phyloP scores from a whole-genome alignment of 2,329 filamentous ascomycete genomes.

The Epichloe hybrida region DNA sequence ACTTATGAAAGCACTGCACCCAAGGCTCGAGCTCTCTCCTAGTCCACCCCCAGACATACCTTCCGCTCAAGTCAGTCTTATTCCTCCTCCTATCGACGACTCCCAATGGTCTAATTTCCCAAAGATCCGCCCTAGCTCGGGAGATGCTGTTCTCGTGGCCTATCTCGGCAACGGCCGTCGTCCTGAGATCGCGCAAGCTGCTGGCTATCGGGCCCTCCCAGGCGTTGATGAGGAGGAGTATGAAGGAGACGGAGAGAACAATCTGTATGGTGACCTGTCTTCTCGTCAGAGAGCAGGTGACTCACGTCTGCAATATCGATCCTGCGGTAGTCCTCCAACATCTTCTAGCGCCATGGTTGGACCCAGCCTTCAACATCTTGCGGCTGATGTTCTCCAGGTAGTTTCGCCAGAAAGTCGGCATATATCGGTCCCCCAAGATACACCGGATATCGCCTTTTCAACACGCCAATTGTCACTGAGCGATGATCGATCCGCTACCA shows the following conservation, averaged over 20 bases:
- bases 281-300: background rate
- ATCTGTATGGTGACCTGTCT: constrained; percentile 8
- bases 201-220: constrained; percentile 38
- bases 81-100: constrained; percentile 18
- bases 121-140: constrained; percentile 43
- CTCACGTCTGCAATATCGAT: background rate
- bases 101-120: constrained; percentile 36
- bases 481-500: constrained; percentile 16
- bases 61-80: constrained; percentile 21
- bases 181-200: constrained; percentile 49
- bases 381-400: constrained; percentile 19
- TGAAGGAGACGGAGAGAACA: constrained; percentile 13
- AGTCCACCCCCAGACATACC: constrained; percentile 24
- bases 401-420: constrained; percentile 9
- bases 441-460: constrained; percentile 16
- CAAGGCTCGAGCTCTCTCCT: constrained; percentile 18
- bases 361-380: constrained; percentile 18
- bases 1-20: constrained; percentile 21
- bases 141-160: constrained; percentile 54
- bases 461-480: constrained; percentile 21
- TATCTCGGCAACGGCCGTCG: constrained; percentile 49
- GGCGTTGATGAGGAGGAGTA: constrained; percentile 29
- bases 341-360: constrained; percentile 2
- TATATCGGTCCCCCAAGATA: constrained; percentile 8
- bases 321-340: background rate